phyloP scores from a whole-genome alignment of 2,329 filamentous ascomycete genomes.

The Hypomyces rosellus region DNA sequence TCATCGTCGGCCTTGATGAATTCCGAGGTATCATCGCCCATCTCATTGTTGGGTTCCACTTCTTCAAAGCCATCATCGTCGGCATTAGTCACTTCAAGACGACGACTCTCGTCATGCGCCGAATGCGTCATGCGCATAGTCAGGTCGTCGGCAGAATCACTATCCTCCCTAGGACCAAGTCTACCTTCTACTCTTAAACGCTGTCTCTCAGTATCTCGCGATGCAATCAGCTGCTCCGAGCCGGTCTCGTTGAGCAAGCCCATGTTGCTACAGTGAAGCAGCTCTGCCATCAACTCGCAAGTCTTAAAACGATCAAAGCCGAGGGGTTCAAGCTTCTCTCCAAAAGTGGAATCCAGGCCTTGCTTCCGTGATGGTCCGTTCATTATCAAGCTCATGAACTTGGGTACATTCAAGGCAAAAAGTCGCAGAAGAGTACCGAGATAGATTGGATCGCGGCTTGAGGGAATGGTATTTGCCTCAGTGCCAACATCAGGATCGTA shows the following conservation, averaged over 20 bases:
- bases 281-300: conserved; percentile 95
- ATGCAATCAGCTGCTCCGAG: conserved; percentile 77
- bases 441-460: conserved; percentile 88
- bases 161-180: conserved; percentile 42
- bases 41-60: conserved; percentile 63
- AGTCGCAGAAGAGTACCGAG: conserved; percentile 81
- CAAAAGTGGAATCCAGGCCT: conserved; percentile 80
- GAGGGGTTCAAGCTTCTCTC: conserved; percentile 82
- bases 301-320: conserved; percentile 99
- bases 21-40: conserved; percentile 66
- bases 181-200: conserved; percentile 70
- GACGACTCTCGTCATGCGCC: conserved; percentile 54
- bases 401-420: conserved; percentile 85
- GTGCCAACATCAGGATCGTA: conserved; percentile 90
- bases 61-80: conserved; percentile 93
- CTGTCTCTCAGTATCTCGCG: conserved; percentile 75
- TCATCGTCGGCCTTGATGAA: conserved; percentile 57
- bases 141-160: conserved; percentile 48
- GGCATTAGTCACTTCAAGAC: conserved; percentile 72
- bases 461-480: conserved; percentile 71
- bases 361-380: conserved; percentile 68
- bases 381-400: conserved; percentile 88
- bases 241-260: conserved; percentile 86
- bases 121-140: conserved; percentile 51
- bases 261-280: conserved; percentile 98